Base-by-base conservation (phyloP, 768 basidiomycete genomes). In the Multifurca ochricompacta region DNA sequence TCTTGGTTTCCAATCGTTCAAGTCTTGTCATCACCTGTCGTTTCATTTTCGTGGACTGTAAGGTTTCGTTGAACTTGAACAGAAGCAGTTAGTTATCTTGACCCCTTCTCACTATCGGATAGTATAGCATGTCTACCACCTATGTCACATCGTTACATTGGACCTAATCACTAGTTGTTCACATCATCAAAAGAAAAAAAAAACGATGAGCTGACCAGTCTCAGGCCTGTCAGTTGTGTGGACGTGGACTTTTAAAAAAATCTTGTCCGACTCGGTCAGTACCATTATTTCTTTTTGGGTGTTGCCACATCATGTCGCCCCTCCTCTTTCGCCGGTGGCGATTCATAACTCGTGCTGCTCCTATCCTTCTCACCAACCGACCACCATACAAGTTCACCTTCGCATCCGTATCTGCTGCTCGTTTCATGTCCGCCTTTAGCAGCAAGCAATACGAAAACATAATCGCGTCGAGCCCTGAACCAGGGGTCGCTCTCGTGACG, bases 401-500 rank as follows among this genome's bases (percentile, higher is more conserved):
- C 5, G 13, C 46, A 3, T 13, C 44, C 14, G n/a, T n/a, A n/a
- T n/a, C n/a, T n/a, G n/a, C n/a, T n/a, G 1, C 18, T n/a, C 76
- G 79, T 46, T 64, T 73, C 62, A 81, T 83, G 80, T 82, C 81
- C 36, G 67, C 74, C 31, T 54, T 59, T 7, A 53, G 63, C 19
- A 53, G 63, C 19, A 59, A 60, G 31, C 66, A 73, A 51, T 87
- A 84, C 69, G 76, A 80, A 63, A 75, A 81, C 63, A 85, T 91
- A 65, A 71, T 90, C 39, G 77, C 80, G 16, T 81, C 85, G 3
- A 75, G 76, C 54, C 87, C 88, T 1, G 77, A 82, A 49, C 79
- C 81, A 3, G 75, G 75, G 18, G 84, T 90, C 39, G 73, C 78
- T n/a, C 81, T 94, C 63, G 81, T 95, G 64, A 89, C 86, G 13